Conservation (phyloP, 345 rosid species). For the Streptanthus diversifolius region DNA sequence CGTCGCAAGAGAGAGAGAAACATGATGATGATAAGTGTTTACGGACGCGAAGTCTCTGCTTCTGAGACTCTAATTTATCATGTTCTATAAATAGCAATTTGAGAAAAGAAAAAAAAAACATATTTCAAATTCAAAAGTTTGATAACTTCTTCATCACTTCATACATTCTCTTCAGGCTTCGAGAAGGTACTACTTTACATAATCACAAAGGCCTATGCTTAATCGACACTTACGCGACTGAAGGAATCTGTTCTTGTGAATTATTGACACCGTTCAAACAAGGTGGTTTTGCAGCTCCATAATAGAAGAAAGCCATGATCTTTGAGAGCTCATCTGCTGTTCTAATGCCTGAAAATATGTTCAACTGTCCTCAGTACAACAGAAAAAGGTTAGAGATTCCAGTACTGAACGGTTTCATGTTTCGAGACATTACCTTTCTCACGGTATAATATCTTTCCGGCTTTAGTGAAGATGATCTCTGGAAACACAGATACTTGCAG, state of each 20-base stretch:
- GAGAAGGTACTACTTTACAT: constrained; percentile 7
- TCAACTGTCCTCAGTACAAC: background rate
- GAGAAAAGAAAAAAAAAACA: background rate
- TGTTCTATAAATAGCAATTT: constrained; percentile 28
- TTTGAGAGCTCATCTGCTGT: constrained; percentile 74
- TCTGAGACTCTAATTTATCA: constrained; percentile 1
- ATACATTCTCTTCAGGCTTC: background rate
- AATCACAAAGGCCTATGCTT: background rate
- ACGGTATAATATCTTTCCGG: constrained; percentile 79
- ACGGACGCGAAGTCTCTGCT: constrained; percentile 32
- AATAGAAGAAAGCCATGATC: constrained; percentile 86
- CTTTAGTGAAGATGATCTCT: constrained; percentile 75
- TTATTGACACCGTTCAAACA: constrained; percentile 39
- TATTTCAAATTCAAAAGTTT: constrained; percentile 11
- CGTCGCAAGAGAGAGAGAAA: constrained; percentile 31
- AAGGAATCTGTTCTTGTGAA: constrained; percentile 57
- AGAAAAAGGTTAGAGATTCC: background rate
- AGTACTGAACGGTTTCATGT: background rate
- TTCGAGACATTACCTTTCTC: constrained; percentile 55
- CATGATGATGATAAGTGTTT: constrained; percentile 22
- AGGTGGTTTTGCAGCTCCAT: constrained; percentile 83
- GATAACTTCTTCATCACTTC: constrained; percentile 3
- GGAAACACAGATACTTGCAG: constrained; percentile 65
- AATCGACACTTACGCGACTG: constrained; percentile 30
- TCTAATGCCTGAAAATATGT: constrained; percentile 45